phyloP scores from a whole-genome alignment of 495 filamentous ascomycete species.

The Penicillium cinerascens region DNA sequence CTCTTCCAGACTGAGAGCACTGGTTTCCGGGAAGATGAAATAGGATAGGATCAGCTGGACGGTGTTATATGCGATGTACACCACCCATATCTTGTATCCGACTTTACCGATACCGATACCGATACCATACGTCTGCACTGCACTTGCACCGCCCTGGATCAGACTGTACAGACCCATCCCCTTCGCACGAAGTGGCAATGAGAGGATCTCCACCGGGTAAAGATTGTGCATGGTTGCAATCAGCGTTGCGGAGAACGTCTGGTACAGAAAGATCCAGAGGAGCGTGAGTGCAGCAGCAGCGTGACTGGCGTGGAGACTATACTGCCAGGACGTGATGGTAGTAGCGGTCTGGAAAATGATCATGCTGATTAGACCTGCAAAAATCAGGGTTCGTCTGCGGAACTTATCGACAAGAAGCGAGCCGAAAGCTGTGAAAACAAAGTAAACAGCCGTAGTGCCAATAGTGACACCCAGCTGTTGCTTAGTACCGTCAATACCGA shows the following conservation, averaged over 20 bases:
- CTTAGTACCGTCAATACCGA: constrained; percentile 29
- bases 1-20: constrained; percentile 36
- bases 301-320: constrained; percentile 13
- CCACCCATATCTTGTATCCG: constrained; percentile 45
- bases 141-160: constrained; percentile 40
- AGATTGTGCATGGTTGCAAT: constrained; percentile 46
- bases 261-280: constrained; percentile 42
- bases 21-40: constrained; percentile 42
- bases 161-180: constrained; percentile 43
- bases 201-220: constrained; percentile 40
- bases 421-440: constrained; percentile 39
- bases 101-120: constrained; percentile 38
- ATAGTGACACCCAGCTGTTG: constrained; percentile 35
- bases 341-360: constrained; percentile 37
- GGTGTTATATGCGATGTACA: constrained; percentile 42
- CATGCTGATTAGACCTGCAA: constrained; percentile 33
- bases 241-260: constrained; percentile 36
- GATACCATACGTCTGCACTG: constrained; percentile 39
- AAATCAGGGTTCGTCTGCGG: constrained; percentile 36
- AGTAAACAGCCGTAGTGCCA: constrained; percentile 37
- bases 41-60: constrained; percentile 39
- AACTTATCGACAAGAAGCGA: constrained; percentile 38
- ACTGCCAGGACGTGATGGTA: constrained; percentile 43
- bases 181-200: constrained; percentile 37
- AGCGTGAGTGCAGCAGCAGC: constrained; percentile 33